Conservation (phyloP, 345 rosid genomes). For the rapeseed (Brassica napus) region Da-Ae NC_063450.1:35596501-35597000, state of each 20-base stretch:
- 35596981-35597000: background rate
- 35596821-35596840: constrained; percentile 27
- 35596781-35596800: background rate
- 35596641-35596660: background rate
- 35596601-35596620: background rate
- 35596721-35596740: constrained; percentile 18
- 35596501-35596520: constrained; percentile 39
- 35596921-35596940: constrained; percentile 1
- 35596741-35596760: constrained; percentile 5
- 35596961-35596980: background rate
- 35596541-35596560: constrained; percentile 47
- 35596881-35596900: constrained; percentile 12
- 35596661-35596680: background rate
- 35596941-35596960: background rate
- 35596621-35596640: constrained; percentile 5
- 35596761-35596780: constrained; percentile 4
- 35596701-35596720: constrained; percentile 5
- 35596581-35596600: background rate
- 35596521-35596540: constrained; percentile 39
- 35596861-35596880: constrained; percentile 4
- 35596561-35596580: constrained; percentile 46
- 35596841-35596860: constrained; percentile 32
- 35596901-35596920: constrained; percentile 5
- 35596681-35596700: background rate
- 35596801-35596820: constrained; percentile 33